Conservation (phyloP, 2,329 filamentous ascomycete species). For the Didymella pomorum region DNA sequence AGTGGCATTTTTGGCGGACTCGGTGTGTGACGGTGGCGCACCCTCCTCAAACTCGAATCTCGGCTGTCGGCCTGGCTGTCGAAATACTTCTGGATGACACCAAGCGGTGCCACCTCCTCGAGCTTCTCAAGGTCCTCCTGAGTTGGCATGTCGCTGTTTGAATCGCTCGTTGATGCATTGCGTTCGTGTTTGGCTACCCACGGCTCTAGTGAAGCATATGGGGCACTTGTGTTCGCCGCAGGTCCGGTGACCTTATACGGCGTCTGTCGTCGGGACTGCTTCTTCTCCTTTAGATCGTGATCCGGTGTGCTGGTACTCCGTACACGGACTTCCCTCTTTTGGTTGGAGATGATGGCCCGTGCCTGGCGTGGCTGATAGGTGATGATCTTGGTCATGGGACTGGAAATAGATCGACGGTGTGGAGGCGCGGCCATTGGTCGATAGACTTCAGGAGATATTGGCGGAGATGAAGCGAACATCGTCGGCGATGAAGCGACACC, state of each 20-base stretch:
- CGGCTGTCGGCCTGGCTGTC: slow-evolving; percentile 33
- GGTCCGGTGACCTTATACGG: slow-evolving; percentile 32
- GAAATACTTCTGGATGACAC: slow-evolving; percentile 44
- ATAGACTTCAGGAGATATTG: slow-evolving; percentile 21
- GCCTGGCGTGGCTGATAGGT: slow-evolving; percentile 23
- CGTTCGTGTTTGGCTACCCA: slow-evolving; percentile 38
- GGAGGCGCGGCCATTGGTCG: slow-evolving; percentile 18
- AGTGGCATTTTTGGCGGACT: slow-evolving; percentile 25
- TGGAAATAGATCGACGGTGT: slow-evolving; percentile 27
- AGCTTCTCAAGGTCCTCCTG: slow-evolving; percentile 35
- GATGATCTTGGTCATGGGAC: slow-evolving; percentile 25
- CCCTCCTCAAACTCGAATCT: slow-evolving; percentile 19
- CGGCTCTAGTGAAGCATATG: slow-evolving; percentile 40
- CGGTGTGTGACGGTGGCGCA: slow-evolving; percentile 23
- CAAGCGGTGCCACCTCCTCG: slow-evolving; percentile 36
- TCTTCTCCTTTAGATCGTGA: slow-evolving; percentile 25
- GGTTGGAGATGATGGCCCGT: slow-evolving; percentile 16
- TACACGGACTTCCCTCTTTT: slow-evolving; percentile 22
- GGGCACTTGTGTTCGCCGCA: slow-evolving; percentile 13
- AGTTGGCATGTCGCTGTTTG: slow-evolving; percentile 30
- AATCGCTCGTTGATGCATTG: slow-evolving; percentile 27
- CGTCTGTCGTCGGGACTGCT: slow-evolving; percentile 39
- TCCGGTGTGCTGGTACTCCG: slow-evolving; percentile 19
- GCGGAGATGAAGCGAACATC: slow-evolving; percentile 12
- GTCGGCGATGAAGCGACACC: slow-evolving; percentile 10